Evolutionary conservation across 2,329 filamentous ascomycete species (phyloP).

Genomic region (Leptodontidium sp.): DNA sequence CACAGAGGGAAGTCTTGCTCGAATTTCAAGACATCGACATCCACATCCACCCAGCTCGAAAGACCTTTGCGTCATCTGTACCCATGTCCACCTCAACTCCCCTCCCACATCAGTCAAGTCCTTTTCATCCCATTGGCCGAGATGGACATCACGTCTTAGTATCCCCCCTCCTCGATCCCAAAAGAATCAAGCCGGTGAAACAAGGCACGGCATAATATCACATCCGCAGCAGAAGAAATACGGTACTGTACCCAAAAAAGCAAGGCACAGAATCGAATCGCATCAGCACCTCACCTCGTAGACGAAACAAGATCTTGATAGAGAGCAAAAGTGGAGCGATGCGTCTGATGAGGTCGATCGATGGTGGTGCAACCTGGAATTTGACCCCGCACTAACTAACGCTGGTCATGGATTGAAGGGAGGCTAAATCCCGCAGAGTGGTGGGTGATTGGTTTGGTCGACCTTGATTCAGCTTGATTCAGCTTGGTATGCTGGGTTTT

Average conservation of each 20-base stretch:
- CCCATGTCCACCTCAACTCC: background rate
- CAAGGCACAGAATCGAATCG: background rate
- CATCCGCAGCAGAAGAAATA: background rate
- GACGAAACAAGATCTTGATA: conserved; percentile 12
- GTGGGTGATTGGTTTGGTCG: background rate
- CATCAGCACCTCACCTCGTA: background rate
- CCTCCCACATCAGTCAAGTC: background rate
- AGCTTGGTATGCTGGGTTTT: background rate
- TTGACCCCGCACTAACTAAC: conserved; percentile 12
- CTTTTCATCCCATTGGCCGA: background rate
- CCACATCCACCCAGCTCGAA: background rate
- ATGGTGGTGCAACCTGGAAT: conserved; percentile 1
- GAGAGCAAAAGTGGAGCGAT: conserved; percentile 16
- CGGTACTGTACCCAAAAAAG: background rate
- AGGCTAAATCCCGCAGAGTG: conserved; percentile 13
- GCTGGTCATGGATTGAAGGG: conserved; percentile 6
- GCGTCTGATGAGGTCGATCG: background rate
- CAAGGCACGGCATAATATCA: conserved; percentile 9
- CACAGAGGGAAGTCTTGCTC: background rate
- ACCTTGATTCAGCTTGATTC: background rate
- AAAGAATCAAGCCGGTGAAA: conserved; percentile 1
- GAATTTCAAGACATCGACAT: background rate
- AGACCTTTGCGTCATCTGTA: conserved; percentile 22
- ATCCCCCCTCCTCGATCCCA: background rate
- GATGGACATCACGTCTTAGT: conserved; percentile 6